A percentile compares a stretch with the other conserved stretches of the same genome.
Evolutionary conservation across 192 early-diverging fungal species (phyloP).

Genomic region (Entophlyctis luteolus): DNA sequence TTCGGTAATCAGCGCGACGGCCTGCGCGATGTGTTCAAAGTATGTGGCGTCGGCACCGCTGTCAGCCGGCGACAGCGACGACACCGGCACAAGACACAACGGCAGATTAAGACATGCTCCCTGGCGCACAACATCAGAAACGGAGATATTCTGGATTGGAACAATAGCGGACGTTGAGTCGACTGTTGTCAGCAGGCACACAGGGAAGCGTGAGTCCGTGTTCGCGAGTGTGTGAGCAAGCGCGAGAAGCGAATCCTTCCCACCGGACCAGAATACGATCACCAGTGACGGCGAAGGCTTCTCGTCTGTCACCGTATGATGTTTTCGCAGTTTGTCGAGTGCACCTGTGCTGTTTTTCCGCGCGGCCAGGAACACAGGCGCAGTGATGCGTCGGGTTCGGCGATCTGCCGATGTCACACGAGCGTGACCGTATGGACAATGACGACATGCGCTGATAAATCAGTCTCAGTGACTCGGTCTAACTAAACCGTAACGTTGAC

Average conservation of each 20-base stretch:
- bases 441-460: conserved; percentile 10
- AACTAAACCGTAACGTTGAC: too few species aligned
- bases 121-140: conserved; percentile 2
- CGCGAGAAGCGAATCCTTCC: conserved; percentile 13
- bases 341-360: neutral
- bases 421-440: conserved; percentile 18
- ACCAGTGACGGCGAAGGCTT: neutral
- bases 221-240: neutral
- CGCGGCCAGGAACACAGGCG: conserved; percentile 1
- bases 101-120: conserved; percentile 2
- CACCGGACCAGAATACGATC: conserved; percentile 9
- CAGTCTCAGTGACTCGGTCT: neutral
- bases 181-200: conserved; percentile 9
- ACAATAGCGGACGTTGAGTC: neutral
- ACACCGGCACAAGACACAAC: neutral
- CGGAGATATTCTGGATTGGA: conserved; percentile 4
- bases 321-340: neutral
- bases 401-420: neutral
- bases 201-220: neutral
- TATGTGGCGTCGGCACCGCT: conserved; percentile 5
- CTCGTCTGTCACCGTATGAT: neutral
- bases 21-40: neutral
- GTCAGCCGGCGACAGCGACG: neutral
- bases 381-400: neutral
- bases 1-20: too few species aligned